Evolutionary conservation across 2,329 filamentous ascomycete species (phyloP), one percentile per base, ranked within the genome.

Genomic region (Pyrenochaeta sp.): DNA sequence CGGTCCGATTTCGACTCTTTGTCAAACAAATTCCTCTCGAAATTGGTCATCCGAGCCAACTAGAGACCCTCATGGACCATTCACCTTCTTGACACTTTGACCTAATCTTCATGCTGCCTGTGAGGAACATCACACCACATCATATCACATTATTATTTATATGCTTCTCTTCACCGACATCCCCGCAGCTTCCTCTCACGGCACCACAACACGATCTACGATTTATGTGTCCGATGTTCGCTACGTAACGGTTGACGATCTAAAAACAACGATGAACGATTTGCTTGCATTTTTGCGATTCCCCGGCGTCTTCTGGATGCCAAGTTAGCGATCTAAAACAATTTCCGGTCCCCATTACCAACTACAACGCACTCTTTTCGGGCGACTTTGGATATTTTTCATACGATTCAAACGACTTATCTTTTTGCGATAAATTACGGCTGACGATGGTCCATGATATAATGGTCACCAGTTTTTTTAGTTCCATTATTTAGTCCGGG

Each of bases 11-110:
- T 96, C 69, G 93, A 97, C 77, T 94, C 87, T 49, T 76, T 97
- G 68, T 96, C 92, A 39, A 96, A 96, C 80, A 97, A 96, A 79
- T 96, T 97, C 79, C 77, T 96, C 60, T 95, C 92, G 24, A 95
- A 95, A 76, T 84, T 97, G 66, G 92, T 96, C 71, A 96, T 96
- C 72, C 90, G 93, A 62, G 89, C 93, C 65, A 96, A 95, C 77
- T 96, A 81, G 51, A 34, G 30, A 32, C 13, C 31, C 15, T 24
- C 18, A 11, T 45, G 37, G 20, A 29, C 29, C 22, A 35, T 7
- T 30, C 29, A 20, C 15, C 27, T 13, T 37, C 34, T 38, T 29
- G 23, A 35, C 23, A 32, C 51, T 23, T 48, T 24, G 26, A 48
- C 32, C 20, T 51, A 47, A 45, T 53, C 35, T 50, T 35, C 49